Base-by-base conservation (phyloP, 805 yeast genomes). In the Barnettozyma wickerhamii region DNA sequence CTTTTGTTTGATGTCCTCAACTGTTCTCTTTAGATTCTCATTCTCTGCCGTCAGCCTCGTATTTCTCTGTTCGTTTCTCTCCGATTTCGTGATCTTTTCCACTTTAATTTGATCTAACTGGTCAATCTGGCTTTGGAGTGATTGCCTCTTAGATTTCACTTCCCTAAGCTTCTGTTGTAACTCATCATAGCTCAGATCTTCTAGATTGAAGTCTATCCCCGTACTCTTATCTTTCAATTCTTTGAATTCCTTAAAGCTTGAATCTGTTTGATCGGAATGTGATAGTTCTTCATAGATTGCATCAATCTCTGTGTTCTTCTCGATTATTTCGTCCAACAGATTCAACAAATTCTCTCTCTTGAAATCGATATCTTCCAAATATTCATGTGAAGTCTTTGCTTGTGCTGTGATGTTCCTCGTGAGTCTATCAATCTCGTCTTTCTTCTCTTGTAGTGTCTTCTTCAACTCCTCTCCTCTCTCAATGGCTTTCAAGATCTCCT, bases 401-500 rank as follows among this genome's bases (percentile, higher is more conserved):
- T 29, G 29, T 6, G 19, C n/a, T 3, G 17, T 10, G 17, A 47
- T 42, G 3, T 32, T 20, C n/a, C 18, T 12, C 1, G 40, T 36
- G 2, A 47, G 13, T 13, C 42, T 19, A 6, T 48, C 47, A 37
- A 46, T 55, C 37, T 36, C 33, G 2, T 14, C 26, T 10, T 48
- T 45, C 17, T 57, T 48, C 10, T 47, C 51, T 20, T 62, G 55
- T 19, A 67, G 50, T 12, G 54, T 53, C 3, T 19, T 33, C 41
- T 62, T 64, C 33, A 62, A 47, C 17, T 46, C 53, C 33, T 49
- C 53, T 27, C 55, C 52, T 35, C 55, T 45, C 27, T 58, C 51
- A 33, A 56, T 56, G 6, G 62, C 51, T 15, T 51, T 50, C 40
- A 56, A 52, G 10, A 68, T 59, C 19, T 68, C 72, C n/a, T 48